Percentiles rank a stretch among this genome's conserved stretches.
Evolutionary conservation across 2,329 filamentous ascomycete species (phyloP).

Genomic region (Microsporum audouinii): DNA sequence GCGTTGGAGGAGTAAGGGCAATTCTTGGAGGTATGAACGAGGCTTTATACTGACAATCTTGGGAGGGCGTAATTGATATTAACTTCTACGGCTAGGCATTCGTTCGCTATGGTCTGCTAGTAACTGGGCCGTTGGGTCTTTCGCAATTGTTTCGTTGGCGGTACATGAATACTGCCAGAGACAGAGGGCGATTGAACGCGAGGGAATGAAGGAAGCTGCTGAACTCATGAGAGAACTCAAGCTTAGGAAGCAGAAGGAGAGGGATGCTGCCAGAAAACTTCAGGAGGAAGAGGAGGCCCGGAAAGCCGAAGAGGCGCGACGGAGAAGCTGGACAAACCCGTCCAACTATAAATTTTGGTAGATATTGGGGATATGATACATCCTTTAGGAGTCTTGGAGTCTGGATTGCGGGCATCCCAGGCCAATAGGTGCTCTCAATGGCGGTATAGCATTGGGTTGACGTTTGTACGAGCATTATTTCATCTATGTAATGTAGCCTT

Average conservation of each 20-base stretch:
- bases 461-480: constrained; percentile 6
- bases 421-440: neutral
- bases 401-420: neutral
- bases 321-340: constrained; percentile 34
- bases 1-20: constrained; percentile 60
- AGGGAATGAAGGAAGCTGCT: constrained; percentile 73
- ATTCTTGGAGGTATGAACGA: constrained; percentile 56
- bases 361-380: constrained; percentile 6
- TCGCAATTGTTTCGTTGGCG: constrained; percentile 55
- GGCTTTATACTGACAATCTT: neutral
- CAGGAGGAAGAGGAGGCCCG: constrained; percentile 25
- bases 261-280: constrained; percentile 32
- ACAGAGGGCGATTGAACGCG: constrained; percentile 59
- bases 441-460: neutral
- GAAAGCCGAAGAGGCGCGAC: constrained; percentile 30
- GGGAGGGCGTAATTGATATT: neutral
- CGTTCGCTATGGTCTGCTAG: constrained; percentile 55
- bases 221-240: constrained; percentile 69
- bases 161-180: constrained; percentile 80
- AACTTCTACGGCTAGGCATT: constrained; percentile 22
- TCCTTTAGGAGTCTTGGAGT: constrained; percentile 2
- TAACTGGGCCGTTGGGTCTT: constrained; percentile 77
- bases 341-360: constrained; percentile 41
- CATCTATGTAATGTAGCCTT: constrained; percentile 5
- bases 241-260: constrained; percentile 47